Conservation (phyloP, 805 yeast species). For the Sugiyamaella lignohabitans region DNA sequence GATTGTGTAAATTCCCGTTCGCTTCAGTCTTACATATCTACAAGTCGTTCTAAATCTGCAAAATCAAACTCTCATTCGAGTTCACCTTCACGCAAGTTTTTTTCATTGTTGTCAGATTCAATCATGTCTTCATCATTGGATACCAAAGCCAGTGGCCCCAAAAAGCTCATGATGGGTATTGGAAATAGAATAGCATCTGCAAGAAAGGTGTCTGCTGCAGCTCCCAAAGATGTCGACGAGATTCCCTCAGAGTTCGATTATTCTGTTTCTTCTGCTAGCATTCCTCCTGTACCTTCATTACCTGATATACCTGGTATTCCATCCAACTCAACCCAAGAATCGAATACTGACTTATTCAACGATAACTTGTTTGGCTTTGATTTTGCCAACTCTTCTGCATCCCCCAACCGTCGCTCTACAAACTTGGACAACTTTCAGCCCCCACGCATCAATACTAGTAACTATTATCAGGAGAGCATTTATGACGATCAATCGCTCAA, state of each 20-base stretch:
- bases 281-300: neutral
- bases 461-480: neutral
- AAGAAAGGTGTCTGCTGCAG: neutral
- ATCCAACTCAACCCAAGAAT: neutral
- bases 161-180: slow-evolving; percentile 9
- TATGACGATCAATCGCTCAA: neutral
- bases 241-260: neutral
- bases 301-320: neutral
- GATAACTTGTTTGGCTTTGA: neutral
- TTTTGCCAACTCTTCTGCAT: neutral
- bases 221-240: neutral
- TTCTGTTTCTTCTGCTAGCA: neutral
- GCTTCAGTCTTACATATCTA: neutral
- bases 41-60: neutral
- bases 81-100: too few relatives aligned
- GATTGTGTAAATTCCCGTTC: too few relatives aligned
- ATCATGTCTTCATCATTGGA: neutral
- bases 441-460: too few relatives aligned
- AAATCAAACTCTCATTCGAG: neutral
- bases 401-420: neutral
- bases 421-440: neutral
- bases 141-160: slow-evolving; percentile 2
- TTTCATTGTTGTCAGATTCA: too few relatives aligned
- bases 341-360: neutral
- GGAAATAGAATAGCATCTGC: slow-evolving; percentile 8